Evolutionary conservation across 805 yeast species (phyloP), one percentile per base, ranked within the genome.

Genomic region (Candida stauntonica): DNA sequence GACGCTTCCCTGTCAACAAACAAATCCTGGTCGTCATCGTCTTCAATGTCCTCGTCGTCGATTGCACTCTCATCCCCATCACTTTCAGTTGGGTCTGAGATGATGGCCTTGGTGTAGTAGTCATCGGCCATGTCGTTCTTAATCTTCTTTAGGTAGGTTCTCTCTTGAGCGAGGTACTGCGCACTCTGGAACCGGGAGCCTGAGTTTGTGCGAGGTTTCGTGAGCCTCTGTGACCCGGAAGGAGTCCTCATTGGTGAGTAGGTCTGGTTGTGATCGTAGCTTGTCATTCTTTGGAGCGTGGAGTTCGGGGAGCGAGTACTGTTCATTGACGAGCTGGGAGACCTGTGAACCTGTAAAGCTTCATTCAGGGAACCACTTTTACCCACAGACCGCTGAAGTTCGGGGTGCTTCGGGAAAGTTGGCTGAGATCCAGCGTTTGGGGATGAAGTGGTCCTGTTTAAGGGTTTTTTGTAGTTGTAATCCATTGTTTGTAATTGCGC

Each of bases 31-130:
- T 42, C 45, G 5, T 66, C 63, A 20, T 58, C 59, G 28, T 51
- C 56, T 12, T 51, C 52, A 4, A 53, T 59, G 24, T 55, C 56
- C 13, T 51, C 52, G 5, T 54, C 60, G 24, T 57, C 60, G 6
- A 38, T 44, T 2, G 21, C 33, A 17, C 54, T 59, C 23, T 46
- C 48, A 12, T 58, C 69, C 11, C 60, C 67, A 3, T 48, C 63
- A 16, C 54, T 51, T 15, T 62, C 62, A 9, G 61, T 63, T 5
- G 60, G 58, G n/a, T 63, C 69, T 2, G 67, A 60, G 0, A 76
- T 64, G 29, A 80, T 75, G 4, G 81, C 86, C 47, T 77, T 77
- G 11, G 86, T 80, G 53, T 81, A 80, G 56, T 81, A 81, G 50
- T 84, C 93, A 57, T 83, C 86, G 4, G 67, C 72, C 28, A 68